Evolutionary conservation across 2,329 filamentous ascomycete genomes (phyloP).

Genomic region (Blastomyces percursus): DNA sequence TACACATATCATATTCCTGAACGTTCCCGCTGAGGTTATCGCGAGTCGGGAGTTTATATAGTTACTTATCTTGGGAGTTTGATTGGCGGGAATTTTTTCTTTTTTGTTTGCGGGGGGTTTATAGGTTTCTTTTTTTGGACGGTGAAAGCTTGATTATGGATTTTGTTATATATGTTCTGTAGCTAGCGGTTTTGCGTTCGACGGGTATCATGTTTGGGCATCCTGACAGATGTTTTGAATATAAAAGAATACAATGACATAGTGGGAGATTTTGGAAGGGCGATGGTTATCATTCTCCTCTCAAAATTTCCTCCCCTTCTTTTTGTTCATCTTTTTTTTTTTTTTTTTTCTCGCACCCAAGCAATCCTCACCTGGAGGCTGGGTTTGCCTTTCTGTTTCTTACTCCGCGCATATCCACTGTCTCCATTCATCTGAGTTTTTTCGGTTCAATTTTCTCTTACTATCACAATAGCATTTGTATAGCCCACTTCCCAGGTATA

Average conservation of each 20-base stretch:
- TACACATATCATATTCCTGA: no score
- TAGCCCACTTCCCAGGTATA: background rate
- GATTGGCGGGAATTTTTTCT: background rate
- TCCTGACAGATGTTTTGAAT: background rate
- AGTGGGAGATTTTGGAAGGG: background rate
- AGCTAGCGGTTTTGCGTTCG: background rate
- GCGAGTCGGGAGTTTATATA: background rate
- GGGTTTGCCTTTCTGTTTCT: background rate
- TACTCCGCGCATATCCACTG: background rate
- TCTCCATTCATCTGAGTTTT: background rate
- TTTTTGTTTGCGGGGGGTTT: no score
- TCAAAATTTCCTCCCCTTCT: background rate
- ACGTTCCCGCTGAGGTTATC: no score
- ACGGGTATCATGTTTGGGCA: background rate
- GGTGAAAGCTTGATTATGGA: background rate
- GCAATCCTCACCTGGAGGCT: background rate
- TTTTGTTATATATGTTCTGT: background rate
- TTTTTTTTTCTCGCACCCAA: background rate
- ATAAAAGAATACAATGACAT: background rate
- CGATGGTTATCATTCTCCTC: no score
- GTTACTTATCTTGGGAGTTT: no score
- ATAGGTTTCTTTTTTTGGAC: background rate
- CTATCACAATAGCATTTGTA: background rate
- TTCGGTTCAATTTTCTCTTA: background rate
- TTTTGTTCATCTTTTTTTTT: background rate